A percentile compares a stretch with the other conserved stretches of the same genome.
Evolutionary conservation across 306 rosid species (phyloP).

Genomic region (Lathyrus sativus): DNA sequence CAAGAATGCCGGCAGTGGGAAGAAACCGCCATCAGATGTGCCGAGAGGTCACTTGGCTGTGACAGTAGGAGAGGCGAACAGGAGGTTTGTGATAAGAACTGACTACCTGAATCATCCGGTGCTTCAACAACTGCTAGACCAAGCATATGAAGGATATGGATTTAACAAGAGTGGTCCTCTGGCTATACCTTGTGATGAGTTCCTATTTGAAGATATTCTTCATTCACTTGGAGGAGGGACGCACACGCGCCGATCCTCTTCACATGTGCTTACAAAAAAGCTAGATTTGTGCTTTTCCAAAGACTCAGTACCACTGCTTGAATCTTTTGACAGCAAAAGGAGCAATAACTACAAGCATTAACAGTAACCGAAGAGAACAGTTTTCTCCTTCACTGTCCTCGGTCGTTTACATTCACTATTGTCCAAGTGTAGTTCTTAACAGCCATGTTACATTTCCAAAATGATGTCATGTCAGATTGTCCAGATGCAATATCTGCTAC

Average conservation of each 20-base stretch:
- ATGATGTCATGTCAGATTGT: constrained; percentile 15
- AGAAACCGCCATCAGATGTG: constrained; percentile 44
- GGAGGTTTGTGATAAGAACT: constrained; percentile 48
- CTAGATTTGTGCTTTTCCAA: constrained; percentile 29
- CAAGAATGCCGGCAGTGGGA: constrained; percentile 37
- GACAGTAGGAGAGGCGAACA: constrained; percentile 44
- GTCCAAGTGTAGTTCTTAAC: constrained; percentile 37
- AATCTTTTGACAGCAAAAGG: constrained; percentile 42
- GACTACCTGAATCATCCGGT: constrained; percentile 49
- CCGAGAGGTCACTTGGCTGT: constrained; percentile 52
- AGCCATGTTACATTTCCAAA: constrained; percentile 31
- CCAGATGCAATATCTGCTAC: constrained; percentile 19
- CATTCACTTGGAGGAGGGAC: constrained; percentile 41
- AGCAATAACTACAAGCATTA: constrained; percentile 28
- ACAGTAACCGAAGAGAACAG: constrained; percentile 14
- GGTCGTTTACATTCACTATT: neutral
- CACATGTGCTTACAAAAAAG: constrained; percentile 38
- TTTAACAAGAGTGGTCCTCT: constrained; percentile 47
- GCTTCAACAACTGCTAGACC: constrained; percentile 47
- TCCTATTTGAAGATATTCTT: constrained; percentile 49
- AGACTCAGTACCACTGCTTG: constrained; percentile 43
- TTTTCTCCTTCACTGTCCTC: constrained; percentile 25
- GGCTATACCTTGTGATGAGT: constrained; percentile 56
- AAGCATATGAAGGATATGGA: constrained; percentile 51
- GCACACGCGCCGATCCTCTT: constrained; percentile 31